phyloP scores from a whole-genome alignment of 805 yeast species.

The Torulaspora delbrueckii region DNA sequence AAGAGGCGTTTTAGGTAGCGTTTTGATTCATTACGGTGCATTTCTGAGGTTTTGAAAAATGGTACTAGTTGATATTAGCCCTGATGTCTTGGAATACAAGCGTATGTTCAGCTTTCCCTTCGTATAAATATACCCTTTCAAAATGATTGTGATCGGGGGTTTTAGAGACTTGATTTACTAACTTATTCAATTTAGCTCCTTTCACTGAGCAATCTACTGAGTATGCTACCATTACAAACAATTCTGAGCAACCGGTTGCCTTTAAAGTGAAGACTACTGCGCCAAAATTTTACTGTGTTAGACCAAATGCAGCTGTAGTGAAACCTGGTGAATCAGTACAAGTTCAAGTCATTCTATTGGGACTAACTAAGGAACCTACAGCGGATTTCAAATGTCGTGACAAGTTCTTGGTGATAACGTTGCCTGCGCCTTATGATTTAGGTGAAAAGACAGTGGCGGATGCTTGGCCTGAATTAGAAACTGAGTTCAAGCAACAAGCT shows the following conservation, averaged over 20 bases:
- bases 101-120: conserved; percentile 48
- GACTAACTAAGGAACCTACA: conserved; percentile 69
- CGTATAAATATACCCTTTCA: not conserved
- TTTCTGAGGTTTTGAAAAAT: conserved; percentile 9
- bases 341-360: conserved; percentile 82
- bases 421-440: conserved; percentile 63
- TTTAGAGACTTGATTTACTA: not conserved
- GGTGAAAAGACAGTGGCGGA: conserved; percentile 58
- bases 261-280: conserved; percentile 98
- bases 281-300: conserved; percentile 90
- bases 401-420: conserved; percentile 83
- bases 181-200: conserved; percentile 49
- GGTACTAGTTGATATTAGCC: conserved; percentile 60
- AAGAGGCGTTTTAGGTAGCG: not conserved
- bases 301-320: conserved; percentile 86
- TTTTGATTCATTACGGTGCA: not conserved
- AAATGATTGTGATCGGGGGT: not conserved
- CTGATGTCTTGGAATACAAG: conserved; percentile 66
- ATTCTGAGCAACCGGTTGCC: conserved; percentile 58
- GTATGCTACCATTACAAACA: conserved; percentile 47
- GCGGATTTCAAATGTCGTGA: conserved; percentile 78
- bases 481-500: conserved; percentile 49
- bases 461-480: conserved; percentile 70
- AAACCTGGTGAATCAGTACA: conserved; percentile 68
- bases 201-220: conserved; percentile 69